Conservation (phyloP, 2,329 filamentous ascomycete species). For the Fusarium chaquense region DNA sequence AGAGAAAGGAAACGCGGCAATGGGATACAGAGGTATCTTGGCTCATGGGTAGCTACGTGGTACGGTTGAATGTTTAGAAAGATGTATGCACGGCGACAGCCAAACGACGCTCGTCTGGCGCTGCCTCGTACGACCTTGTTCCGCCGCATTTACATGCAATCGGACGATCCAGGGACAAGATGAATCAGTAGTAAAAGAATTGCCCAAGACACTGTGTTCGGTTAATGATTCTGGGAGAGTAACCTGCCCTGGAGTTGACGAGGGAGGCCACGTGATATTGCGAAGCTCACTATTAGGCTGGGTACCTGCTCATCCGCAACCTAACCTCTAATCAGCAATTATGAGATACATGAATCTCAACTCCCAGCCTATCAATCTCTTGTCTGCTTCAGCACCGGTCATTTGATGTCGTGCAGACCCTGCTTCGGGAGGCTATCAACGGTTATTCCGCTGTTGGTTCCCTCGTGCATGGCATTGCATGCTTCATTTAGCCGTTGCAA, state of each 20-base stretch:
- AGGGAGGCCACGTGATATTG: constrained; percentile 22
- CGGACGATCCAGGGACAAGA: constrained; percentile 9
- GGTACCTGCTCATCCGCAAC: constrained; percentile 7
- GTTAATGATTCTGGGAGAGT: constrained; percentile 16
- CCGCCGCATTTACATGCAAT: constrained; percentile 33
- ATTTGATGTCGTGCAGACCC: constrained; percentile 4
- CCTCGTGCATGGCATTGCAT: constrained; percentile 6
- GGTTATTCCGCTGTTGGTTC: constrained; percentile 18
- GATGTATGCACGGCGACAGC: constrained; percentile 17
- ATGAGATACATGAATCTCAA: neutral
- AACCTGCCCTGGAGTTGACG: constrained; percentile 5
- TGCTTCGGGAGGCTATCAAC: constrained; percentile 21
- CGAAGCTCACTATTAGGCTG: neutral
- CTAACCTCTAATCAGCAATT: constrained; percentile 13
- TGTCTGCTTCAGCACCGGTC: neutral
- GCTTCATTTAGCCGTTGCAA: constrained; percentile 14
- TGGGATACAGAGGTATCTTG: constrained; percentile 15
- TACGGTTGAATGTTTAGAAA: constrained; percentile 18
- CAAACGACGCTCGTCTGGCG: constrained; percentile 29
- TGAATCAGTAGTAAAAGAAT: neutral
- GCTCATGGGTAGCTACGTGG: constrained; percentile 18
- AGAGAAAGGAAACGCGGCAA: neutral
- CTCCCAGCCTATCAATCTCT: neutral
- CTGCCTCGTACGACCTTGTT: constrained; percentile 32
- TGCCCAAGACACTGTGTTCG: constrained; percentile 25